Evolutionary conservation across 2,329 filamentous ascomycete species (phyloP), one percentile per base, ranked within the genome.

Genomic region (Paraphaeosphaeria minitans): DNA sequence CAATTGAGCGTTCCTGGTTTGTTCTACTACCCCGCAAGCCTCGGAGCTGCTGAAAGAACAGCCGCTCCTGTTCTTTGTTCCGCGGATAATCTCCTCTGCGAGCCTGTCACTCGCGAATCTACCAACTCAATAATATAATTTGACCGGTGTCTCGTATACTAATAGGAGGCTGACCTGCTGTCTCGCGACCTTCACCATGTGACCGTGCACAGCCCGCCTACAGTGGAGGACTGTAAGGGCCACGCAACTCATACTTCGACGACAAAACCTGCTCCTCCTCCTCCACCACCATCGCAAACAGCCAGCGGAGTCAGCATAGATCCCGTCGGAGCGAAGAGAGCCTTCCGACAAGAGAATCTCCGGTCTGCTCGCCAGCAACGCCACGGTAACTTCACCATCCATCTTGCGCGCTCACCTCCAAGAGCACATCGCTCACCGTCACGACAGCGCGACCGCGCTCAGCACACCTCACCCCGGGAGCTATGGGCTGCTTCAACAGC

Each of bases 401-500:
- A 22, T 22, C 29, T 12, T 29, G 27, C 14, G 22, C 43, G 43
- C 19, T 29, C 7, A 27, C n/a, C 27, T 31, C 13, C 19, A 5
- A 19, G 29, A 7, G 19, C 12, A 33, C 47, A 10, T 22, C 22
- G 16, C 31, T 19, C 45, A 21, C n/a, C 41, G 7, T 21, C 47
- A 35, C 8, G 19, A 2, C 19, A 4, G 14, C n/a, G 3, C 2
- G 21, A 14, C 14, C 29, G 29, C 8, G 37, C 29, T 8, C 22
- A 14, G n/a, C 1, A 27, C 24, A 27, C 24, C 12, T 53, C 19
- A 13, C 31, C 37, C 4, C 19, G 27, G 24, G 24, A 27, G 24
- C 12, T 16, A 62, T 62, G 60, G 57, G 51, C n/a, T 60, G 58
- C 24, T 51, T 37, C 31, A 39, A 33, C 19, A 43, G 24, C n/a